Evolutionary conservation across 352 stramenopile species (phyloP).

Genomic region (Bremia lactucae): DNA sequence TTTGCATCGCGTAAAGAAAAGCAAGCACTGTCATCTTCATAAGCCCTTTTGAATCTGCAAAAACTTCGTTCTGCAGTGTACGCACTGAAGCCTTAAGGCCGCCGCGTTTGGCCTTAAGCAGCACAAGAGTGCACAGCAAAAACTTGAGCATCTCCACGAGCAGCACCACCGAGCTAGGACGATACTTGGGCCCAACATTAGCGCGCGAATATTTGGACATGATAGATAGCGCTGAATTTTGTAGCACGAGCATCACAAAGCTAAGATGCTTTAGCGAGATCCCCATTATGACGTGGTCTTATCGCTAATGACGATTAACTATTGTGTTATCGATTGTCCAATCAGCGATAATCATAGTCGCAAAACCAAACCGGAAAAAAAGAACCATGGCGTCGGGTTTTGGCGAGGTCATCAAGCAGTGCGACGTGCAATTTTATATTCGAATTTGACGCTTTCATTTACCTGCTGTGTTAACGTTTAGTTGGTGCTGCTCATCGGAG

Average conservation of each 20-base stretch:
- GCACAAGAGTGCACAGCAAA: constrained; percentile 60
- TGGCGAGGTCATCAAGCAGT: constrained; percentile 33
- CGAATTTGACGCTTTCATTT: background rate
- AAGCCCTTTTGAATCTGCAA: constrained; percentile 61
- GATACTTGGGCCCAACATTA: constrained; percentile 64
- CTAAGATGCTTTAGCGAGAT: constrained; percentile 68
- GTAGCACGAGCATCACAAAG: constrained; percentile 79
- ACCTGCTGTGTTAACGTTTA: no score
- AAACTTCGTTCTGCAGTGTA: constrained; percentile 65
- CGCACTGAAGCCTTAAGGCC: constrained; percentile 40
- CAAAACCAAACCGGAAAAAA: background rate
- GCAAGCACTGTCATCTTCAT: constrained; percentile 81
- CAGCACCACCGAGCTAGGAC: constrained; percentile 63
- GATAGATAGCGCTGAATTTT: constrained; percentile 81
- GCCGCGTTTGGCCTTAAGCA: constrained; percentile 55
- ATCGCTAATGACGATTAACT: background rate
- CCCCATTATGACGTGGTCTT: constrained; percentile 6
- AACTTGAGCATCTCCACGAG: constrained; percentile 82
- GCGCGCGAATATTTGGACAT: constrained; percentile 83
- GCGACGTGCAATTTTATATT: background rate
- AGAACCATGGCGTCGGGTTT: constrained; percentile 48
- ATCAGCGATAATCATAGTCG: constrained; percentile 7
- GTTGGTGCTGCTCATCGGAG: constrained; percentile 94
- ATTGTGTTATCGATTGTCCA: background rate
- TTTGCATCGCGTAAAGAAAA: constrained; percentile 80